Percentiles rank a stretch among this genome's conserved stretches.
Conservation (phyloP, 1,139 yeast species). For the Candida frijolesensis region DNA sequence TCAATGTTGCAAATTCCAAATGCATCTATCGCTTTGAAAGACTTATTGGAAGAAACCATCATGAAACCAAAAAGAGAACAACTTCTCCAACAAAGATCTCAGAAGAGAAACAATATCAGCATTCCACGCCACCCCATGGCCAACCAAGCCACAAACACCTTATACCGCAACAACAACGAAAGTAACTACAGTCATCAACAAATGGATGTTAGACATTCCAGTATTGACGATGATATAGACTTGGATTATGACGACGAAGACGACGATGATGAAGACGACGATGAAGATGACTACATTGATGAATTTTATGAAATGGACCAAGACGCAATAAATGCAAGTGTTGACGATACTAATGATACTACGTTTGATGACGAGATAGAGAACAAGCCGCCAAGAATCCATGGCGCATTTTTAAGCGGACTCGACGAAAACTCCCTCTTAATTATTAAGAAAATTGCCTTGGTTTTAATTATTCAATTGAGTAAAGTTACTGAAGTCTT, state of each 20-base stretch:
- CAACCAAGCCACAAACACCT: slow-evolving; percentile 7
- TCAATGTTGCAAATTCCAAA: slow-evolving; percentile 56
- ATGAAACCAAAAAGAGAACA: slow-evolving; percentile 11
- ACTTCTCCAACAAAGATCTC: slow-evolving; percentile 1
- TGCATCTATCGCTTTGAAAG: slow-evolving; percentile 33
- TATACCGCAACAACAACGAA: slow-evolving; percentile 14
- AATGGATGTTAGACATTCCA: slow-evolving; percentile 12
- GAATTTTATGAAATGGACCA: slow-evolving; percentile 11
- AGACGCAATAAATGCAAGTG: slow-evolving; percentile 14
- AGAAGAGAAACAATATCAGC: not conserved
- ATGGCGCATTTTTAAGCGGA: slow-evolving; percentile 55
- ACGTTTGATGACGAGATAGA: slow-evolving; percentile 20
- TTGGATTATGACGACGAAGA: slow-evolving; percentile 16
- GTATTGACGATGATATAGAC: slow-evolving; percentile 16
- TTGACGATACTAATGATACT: slow-evolving; percentile 19
- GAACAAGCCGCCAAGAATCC: slow-evolving; percentile 46
- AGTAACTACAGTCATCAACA: slow-evolving; percentile 15
- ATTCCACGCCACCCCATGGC: slow-evolving; percentile 2
- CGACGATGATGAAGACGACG: slow-evolving; percentile 13
- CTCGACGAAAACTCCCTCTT: slow-evolving; percentile 45
- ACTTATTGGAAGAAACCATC: slow-evolving; percentile 21
- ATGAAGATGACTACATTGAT: slow-evolving; percentile 11
- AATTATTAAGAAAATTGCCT: slow-evolving; percentile 44
- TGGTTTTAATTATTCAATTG: slow-evolving; percentile 49
- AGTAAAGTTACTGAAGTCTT: slow-evolving; percentile 56